Percentiles rank a stretch among this genome's conserved stretches.
phyloP scores from a whole-genome alignment of 2,329 filamentous ascomycete genomes.

The Arthroderma sp. region DNA sequence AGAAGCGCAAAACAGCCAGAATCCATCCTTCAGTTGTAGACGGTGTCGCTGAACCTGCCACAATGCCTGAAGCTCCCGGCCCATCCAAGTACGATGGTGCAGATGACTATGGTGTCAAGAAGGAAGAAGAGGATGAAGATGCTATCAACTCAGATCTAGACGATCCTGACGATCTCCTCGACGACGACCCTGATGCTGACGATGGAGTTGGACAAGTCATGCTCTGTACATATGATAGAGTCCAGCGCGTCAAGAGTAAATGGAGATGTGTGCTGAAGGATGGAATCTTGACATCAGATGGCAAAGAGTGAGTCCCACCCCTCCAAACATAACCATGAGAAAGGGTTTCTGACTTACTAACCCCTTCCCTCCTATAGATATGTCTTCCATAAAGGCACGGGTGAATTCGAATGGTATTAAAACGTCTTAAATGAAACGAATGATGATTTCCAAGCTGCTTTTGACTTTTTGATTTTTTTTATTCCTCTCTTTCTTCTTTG shows the following conservation, averaged over 20 bases:
- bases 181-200: conserved; percentile 77
- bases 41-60: conserved; percentile 8
- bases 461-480: no score
- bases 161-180: conserved; percentile 74
- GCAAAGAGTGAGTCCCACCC: conserved; percentile 57
- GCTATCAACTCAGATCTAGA: conserved; percentile 98
- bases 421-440: no score
- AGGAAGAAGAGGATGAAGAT: conserved; percentile 64
- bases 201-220: conserved; percentile 79
- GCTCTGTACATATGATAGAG: conserved; percentile 99
- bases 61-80: conserved; percentile 6
- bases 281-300: conserved; percentile 81
- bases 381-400: conserved; percentile 93
- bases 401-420: conserved; percentile 86
- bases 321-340: not conserved
- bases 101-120: conserved; percentile 40
- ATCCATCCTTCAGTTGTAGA: not conserved
- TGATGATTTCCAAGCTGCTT: no score
- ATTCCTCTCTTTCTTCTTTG: no score
- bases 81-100: conserved; percentile 45
- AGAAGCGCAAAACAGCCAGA: conserved; percentile 10
- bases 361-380: conserved; percentile 39
- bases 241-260: conserved; percentile 98
- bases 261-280: conserved; percentile 99
- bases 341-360: not conserved